A percentile compares a stretch with the other conserved stretches of the same genome.
These are phyloP conservation scores for Rhizopogon sp. DNA, from an alignment of 768 basidiomycete species.

Conservation along the genomic window DNA sequence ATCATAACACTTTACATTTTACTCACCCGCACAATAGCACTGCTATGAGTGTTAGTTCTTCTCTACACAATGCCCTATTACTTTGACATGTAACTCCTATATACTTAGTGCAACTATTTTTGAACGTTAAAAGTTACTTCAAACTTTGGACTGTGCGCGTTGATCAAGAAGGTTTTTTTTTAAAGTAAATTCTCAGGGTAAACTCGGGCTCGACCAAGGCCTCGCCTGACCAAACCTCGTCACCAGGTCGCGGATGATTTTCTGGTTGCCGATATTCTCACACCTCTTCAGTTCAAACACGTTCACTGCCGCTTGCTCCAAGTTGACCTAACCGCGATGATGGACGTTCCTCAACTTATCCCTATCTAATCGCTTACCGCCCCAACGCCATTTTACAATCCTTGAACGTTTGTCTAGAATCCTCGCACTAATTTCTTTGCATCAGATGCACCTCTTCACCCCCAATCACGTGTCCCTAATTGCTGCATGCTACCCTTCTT, in stretches of 20 bases:
- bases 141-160: too few species aligned
- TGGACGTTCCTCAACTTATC: not conserved
- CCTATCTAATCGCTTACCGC: not conserved
- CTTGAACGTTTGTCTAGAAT: not conserved
- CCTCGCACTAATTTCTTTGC: not conserved
- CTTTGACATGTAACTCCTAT: not conserved
- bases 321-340: not conserved
- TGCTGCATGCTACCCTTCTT: constrained; percentile 81
- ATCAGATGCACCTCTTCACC: constrained; percentile 67
- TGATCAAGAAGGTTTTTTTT: too few species aligned
- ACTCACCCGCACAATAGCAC: constrained; percentile 5
- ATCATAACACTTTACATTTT: constrained; percentile 8
- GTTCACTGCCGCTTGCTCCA: not conserved
- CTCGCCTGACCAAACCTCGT: too few species aligned
- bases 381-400: not conserved
- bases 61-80: constrained; percentile 10
- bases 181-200: too few species aligned
- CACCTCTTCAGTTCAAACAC: not conserved
- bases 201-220: too few species aligned
- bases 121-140: too few species aligned
- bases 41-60: constrained; percentile 4
- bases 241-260: too few species aligned
- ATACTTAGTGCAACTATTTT: too few species aligned
- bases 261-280: not conserved
- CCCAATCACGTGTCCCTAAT: constrained; percentile 83